phyloP scores from a whole-genome alignment of 2,329 filamentous ascomycete species.

The Trichophyton benhamiae region DNA sequence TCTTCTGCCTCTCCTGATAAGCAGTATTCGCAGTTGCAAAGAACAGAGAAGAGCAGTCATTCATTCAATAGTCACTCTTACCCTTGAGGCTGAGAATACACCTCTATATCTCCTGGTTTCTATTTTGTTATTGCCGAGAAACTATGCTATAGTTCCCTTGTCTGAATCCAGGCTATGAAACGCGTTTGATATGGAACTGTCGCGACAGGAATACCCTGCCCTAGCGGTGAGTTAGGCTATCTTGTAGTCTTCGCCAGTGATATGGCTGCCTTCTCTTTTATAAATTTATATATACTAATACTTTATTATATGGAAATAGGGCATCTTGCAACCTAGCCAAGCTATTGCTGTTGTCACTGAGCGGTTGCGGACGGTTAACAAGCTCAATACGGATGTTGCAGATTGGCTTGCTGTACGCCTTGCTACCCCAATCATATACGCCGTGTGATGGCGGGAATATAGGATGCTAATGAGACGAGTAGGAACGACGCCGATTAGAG shows the following conservation, averaged over 20 bases:
- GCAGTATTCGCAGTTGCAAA: background rate
- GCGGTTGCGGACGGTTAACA: constrained; percentile 73
- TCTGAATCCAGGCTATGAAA: background rate
- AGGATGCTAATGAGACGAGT: constrained; percentile 12
- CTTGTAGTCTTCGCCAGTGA: background rate
- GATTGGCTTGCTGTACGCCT: constrained; percentile 82
- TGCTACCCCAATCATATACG: background rate
- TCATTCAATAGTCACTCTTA: constrained; percentile 3
- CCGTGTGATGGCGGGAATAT: background rate
- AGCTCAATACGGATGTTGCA: constrained; percentile 79
- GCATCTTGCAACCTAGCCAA: constrained; percentile 65
- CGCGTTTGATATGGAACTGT: constrained; percentile 51
- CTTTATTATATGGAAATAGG: constrained; percentile 39
- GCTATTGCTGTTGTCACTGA: constrained; percentile 74
- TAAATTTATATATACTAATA: background rate
- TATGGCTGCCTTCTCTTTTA: background rate
- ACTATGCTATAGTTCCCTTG: background rate
- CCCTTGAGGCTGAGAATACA: background rate
- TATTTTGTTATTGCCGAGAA: background rate
- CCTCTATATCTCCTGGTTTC: background rate
- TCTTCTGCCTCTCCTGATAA: background rate
- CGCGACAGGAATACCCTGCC: constrained; percentile 80
- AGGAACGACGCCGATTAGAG: constrained; percentile 90
- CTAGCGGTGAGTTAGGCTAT: constrained; percentile 61
- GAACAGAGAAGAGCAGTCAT: constrained; percentile 3